Conservation (phyloP, 768 basidiomycete species). For the Kwoniella heveanensis region DNA sequence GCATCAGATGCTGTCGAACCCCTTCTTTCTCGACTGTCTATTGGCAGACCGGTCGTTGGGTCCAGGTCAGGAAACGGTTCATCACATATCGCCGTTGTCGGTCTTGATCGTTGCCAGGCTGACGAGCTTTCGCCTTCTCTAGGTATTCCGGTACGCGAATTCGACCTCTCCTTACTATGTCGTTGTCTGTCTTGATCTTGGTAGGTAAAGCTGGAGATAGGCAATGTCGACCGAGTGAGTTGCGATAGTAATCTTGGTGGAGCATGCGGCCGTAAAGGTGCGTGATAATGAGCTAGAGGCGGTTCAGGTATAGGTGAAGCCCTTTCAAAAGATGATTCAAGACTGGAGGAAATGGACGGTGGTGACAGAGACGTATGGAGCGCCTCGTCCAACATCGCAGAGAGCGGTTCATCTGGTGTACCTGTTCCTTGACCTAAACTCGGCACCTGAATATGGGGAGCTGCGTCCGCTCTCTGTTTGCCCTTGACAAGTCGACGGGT, state of each 20-base stretch:
- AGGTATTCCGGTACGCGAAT: conserved; percentile 2
- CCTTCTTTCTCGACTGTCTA: conserved; percentile 7
- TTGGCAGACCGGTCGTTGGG: conserved; percentile 43
- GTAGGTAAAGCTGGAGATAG: conserved; percentile 41
- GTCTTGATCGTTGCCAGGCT: conserved; percentile 25
- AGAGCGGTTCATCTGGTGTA: conserved; percentile 16
- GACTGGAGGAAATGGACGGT: conserved; percentile 23
- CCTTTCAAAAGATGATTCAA: conserved; percentile 17
- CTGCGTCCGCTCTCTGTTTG: conserved; percentile 16
- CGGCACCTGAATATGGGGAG: background rate
- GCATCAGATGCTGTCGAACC: conserved; percentile 23
- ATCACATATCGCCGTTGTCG: conserved; percentile 18
- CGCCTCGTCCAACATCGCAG: conserved; percentile 29
- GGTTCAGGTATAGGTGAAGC: conserved; percentile 35
- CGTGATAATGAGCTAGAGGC: conserved; percentile 40
- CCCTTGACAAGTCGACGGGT: conserved; percentile 14
- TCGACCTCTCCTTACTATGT: background rate
- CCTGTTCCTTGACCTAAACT: conserved; percentile 5
- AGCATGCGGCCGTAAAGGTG: conserved; percentile 14
- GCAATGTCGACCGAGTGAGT: conserved; percentile 42
- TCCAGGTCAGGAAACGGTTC: conserved; percentile 46
- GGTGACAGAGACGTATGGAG: conserved; percentile 24
- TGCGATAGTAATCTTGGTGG: conserved; percentile 40
- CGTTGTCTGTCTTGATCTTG: conserved; percentile 9
- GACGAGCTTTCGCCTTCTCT: conserved; percentile 30